Base-by-base conservation (phyloP, 176 grass and related monocot species). In the Ananas comosus region DNA sequence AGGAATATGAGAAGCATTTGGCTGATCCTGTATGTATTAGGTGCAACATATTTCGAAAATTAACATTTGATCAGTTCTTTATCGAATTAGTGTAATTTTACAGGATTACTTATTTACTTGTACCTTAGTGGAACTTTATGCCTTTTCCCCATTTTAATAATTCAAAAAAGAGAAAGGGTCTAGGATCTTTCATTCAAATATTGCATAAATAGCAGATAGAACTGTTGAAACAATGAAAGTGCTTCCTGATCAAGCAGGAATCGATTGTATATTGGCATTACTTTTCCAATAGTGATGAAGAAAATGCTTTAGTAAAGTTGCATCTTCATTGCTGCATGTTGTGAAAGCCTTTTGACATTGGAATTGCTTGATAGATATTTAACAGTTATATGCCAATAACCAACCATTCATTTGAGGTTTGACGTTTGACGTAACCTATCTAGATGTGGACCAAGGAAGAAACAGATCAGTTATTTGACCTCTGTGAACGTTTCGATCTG, bases 1-100 rank as follows among this genome's bases (percentile, higher is more conserved):
- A 97, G 72, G 94, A 97, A 82, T 97, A 97, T n/a, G 89, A 93
- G 80, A 97, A 97, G 75, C 81, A 82, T 72, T 90, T 97, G 83
- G 80, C 73, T 81, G 89, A 97, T 83, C 89, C 87, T 92, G 94
- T 97, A 90, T 79, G 89, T 90, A 93, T 64, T 83, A 67, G 51
- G 57, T 83, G 23, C 70, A 21, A 33, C 71, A 49, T 54, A 27
- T 11, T 69, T 66, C 68, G 14, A 17, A 78, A 76, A 18, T 49
- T 74, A 53, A 27, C 33, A 13, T 52, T 25, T 70, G 19, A 54
- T 73, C 24, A 3, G 64, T 67, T 49, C 67, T 73, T 75, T 47
- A 28, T 11, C 48, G 65, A 13, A 50, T 51, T 49, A 49, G 64
- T 6, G 73, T 1, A 17, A 5, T 14, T 9, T 13, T 42, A 42